Conservation (phyloP, 2,329 filamentous ascomycete genomes). For the Macroventuria anomochaeta region DNA sequence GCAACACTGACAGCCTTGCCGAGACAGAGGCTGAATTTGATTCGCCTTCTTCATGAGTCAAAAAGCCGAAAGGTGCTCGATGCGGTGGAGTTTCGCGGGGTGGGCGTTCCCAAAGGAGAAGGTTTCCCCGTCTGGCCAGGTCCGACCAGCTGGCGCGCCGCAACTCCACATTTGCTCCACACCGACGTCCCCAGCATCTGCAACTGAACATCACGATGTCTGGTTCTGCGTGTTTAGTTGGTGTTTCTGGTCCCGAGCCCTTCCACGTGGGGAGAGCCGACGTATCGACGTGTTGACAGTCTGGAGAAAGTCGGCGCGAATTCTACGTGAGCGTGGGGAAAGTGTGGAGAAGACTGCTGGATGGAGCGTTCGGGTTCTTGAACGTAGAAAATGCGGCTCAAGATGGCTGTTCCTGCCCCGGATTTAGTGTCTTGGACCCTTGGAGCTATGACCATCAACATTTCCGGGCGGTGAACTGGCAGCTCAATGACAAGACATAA, state of each 20-base stretch:
- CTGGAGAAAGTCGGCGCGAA: conserved; percentile 3
- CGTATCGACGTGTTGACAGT: not conserved
- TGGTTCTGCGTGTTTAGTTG: conserved; percentile 4
- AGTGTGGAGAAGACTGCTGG: conserved; percentile 3
- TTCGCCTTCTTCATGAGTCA: conserved; percentile 7
- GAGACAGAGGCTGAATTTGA: not conserved
- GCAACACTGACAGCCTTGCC: not conserved
- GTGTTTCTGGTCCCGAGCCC: conserved; percentile 3
- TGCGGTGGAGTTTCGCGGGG: conserved; percentile 10
- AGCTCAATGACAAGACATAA: conserved; percentile 1
- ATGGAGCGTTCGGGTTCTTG: conserved; percentile 3
- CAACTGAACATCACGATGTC: conserved; percentile 19
- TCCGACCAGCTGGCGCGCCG: conserved; percentile 1
- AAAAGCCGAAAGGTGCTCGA: conserved; percentile 5
- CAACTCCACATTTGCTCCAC: conserved; percentile 24
- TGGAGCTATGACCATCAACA: conserved; percentile 31
- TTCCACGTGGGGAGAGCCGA: conserved; percentile 1
- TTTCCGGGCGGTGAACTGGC: conserved; percentile 3
- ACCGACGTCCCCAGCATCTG: conserved; percentile 9
- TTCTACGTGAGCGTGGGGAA: not conserved
- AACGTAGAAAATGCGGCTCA: not conserved
- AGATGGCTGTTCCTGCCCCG: not conserved
- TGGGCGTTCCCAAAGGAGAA: conserved; percentile 22
- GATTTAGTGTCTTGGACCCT: conserved; percentile 3
- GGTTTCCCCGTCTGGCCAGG: conserved; percentile 28